phyloP scores from a whole-genome alignment of 2,329 filamentous ascomycete genomes.

The Sarocladiaceae sp. region DNA sequence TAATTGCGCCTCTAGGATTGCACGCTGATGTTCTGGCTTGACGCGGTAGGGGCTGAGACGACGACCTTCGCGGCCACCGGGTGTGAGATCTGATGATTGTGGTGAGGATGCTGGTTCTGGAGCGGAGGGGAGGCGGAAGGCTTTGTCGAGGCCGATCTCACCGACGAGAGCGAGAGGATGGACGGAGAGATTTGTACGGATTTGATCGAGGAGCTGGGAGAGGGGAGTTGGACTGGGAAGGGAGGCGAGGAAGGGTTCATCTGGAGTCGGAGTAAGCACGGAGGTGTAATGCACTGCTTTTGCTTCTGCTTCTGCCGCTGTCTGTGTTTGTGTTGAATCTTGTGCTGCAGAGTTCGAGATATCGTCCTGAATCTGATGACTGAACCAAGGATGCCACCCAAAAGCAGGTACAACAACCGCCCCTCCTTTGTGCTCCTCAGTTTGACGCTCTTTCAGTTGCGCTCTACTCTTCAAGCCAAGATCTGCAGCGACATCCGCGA shows the following conservation, averaged over 20 bases:
- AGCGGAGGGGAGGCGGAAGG: conserved; percentile 65
- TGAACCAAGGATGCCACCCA: conserved; percentile 87
- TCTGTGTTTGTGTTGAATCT: neutral
- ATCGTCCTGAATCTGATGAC: conserved; percentile 70
- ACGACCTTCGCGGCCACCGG: conserved; percentile 67
- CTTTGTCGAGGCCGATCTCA: conserved; percentile 74
- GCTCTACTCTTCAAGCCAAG: conserved; percentile 39
- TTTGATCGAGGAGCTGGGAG: conserved; percentile 53
- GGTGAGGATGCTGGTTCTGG: conserved; percentile 24
- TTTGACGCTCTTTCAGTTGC: conserved; percentile 13
- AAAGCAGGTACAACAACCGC: conserved; percentile 60
- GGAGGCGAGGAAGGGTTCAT: conserved; percentile 33
- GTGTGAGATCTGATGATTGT: conserved; percentile 45
- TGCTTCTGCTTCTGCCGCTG: conserved; percentile 24
- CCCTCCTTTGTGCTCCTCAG: neutral
- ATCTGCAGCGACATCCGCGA: conserved; percentile 55
- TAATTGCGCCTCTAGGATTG: conserved; percentile 64
- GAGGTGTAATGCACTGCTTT: conserved; percentile 58
- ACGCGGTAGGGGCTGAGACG: conserved; percentile 65
- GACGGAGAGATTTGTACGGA: conserved; percentile 47
- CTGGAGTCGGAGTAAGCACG: conserved; percentile 56
- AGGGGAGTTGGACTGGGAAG: conserved; percentile 60
- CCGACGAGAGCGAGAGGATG: conserved; percentile 66
- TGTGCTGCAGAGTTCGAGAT: conserved; percentile 14
- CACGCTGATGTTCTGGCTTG: conserved; percentile 62